Evolutionary conservation across 2,329 filamentous ascomycete genomes (phyloP), one percentile per base, ranked within the genome.

Genomic region (Chaetomium sp.): DNA sequence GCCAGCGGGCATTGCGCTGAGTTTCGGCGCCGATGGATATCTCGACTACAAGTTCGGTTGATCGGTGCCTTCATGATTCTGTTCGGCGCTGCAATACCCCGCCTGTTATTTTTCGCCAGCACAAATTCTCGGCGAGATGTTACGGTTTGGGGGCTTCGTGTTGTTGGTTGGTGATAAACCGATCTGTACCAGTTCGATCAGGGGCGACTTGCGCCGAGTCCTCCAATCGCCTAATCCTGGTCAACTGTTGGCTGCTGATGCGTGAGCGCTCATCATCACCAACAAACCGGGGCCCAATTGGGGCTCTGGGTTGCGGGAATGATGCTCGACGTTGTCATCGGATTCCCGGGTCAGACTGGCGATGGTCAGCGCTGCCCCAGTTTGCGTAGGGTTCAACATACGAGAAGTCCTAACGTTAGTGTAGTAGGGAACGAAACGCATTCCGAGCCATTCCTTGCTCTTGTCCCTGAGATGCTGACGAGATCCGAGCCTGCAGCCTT

Each of bases 311-410:
- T 32, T 32, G 27, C 47, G n/a, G 35, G 27, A 45, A 41, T 27
- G 55, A 52, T 58, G 56, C 52, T 58, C 52, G 19, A 58, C 52
- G 54, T 44, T 57, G 47, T 54, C 51, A 27, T 54, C 33, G 37
- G 34, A 14, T 11, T 12, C 41, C 47, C 51, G 19, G 44, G 56
- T 52, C 38, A 52, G 48, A n/a, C 19, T 27, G 19, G 19, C 19
- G 19, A 27, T 27, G 19, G 19, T 27, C 19, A 27, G 19, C 19
- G 19, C 19, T 10, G 41, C 47, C 47, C 14, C 6, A 42, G 38
- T 44, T 36, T 32, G 40, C 36, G 11, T 5, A 51, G 19, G 19
- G 19, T 27, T 27, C 19, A 27, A 27, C 19, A 27, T 27, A 27
- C 19, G 19, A 27, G 19, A 27, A 27, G 19, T 27, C 19, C 19